Percentiles rank a stretch among this genome's conserved stretches.
These are phyloP conservation scores for Phtheirospermum japonicum DNA, from an alignment of 257 asterid species.

Conservation along the genomic window DNA sequence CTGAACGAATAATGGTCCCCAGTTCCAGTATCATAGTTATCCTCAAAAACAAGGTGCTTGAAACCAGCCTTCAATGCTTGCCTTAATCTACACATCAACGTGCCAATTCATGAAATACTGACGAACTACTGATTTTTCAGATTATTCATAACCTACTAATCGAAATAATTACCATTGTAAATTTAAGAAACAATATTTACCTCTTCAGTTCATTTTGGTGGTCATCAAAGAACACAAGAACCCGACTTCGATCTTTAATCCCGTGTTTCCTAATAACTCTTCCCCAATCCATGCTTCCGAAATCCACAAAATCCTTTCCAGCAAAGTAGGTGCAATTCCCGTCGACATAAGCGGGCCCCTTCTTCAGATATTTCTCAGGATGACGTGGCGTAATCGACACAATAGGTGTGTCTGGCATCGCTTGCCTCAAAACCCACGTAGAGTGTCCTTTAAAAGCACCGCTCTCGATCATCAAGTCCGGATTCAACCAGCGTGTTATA, in stretches of 20 bases:
- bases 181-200: slow-evolving; percentile 34
- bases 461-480: slow-evolving; percentile 91
- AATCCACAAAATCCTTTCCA: slow-evolving; percentile 92
- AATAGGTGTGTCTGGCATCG: slow-evolving; percentile 82
- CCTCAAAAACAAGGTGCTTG: slow-evolving; percentile 93
- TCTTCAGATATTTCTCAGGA: slow-evolving; percentile 89
- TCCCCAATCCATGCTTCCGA: slow-evolving; percentile 93
- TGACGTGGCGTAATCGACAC: slow-evolving; percentile 92
- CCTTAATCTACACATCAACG: slow-evolving; percentile 58
- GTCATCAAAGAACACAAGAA: slow-evolving; percentile 92
- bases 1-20: slow-evolving; percentile 98
- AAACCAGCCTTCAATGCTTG: slow-evolving; percentile 97
- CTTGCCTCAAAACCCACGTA: slow-evolving; percentile 96
- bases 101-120: slow-evolving; percentile 1
- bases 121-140: neutral
- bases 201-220: slow-evolving; percentile 97
- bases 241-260: slow-evolving; percentile 63
- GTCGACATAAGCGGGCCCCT: slow-evolving; percentile 98
- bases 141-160: slow-evolving; percentile 1
- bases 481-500: slow-evolving; percentile 77
- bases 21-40: slow-evolving; percentile 97
- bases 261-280: slow-evolving; percentile 68
- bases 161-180: neutral
- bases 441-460: slow-evolving; percentile 99
- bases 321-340: slow-evolving; percentile 93